Conservation (phyloP, 257 asterid genomes). For the Forsythia viridissima region DNA sequence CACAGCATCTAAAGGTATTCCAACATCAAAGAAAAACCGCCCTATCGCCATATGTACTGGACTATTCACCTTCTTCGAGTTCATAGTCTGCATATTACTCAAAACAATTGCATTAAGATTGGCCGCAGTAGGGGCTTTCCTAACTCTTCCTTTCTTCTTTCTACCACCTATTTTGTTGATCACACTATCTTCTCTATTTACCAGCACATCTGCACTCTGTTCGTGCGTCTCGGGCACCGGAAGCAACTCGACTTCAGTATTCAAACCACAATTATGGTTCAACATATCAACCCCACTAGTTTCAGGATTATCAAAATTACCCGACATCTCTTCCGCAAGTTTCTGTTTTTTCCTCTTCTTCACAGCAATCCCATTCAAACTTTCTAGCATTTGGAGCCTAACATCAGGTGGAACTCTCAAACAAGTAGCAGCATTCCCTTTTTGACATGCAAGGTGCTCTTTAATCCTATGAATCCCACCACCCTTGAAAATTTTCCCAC, state of each 20-base stretch:
- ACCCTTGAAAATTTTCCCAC: conserved; percentile 90
- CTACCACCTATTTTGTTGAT: conserved; percentile 44
- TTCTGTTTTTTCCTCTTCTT: conserved; percentile 82
- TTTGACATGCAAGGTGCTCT: conserved; percentile 93
- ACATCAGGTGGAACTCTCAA: conserved; percentile 85
- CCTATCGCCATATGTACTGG: conserved; percentile 87
- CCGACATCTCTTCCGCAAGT: conserved; percentile 55
- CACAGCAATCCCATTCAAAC: conserved; percentile 69
- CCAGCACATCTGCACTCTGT: conserved; percentile 43
- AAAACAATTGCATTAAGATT: conserved; percentile 36
- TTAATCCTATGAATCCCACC: conserved; percentile 98
- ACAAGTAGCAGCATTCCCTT: conserved; percentile 96
- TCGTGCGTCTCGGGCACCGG: conserved; percentile 67
- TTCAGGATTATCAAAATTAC: conserved; percentile 37
- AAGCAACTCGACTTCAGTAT: conserved; percentile 55
- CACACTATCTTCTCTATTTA: conserved; percentile 48
- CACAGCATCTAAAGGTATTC: conserved; percentile 71
- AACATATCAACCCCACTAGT: conserved; percentile 39
- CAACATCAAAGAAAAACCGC: conserved; percentile 72
- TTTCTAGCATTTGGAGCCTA: conserved; percentile 78
- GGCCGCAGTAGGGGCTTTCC: conserved; percentile 51
- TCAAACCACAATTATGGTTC: conserved; percentile 48
- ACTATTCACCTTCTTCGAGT: conserved; percentile 43
- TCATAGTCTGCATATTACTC: conserved; percentile 34
- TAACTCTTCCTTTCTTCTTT: conserved; percentile 77